Evolutionary conservation across 441 rosid species (phyloP), one percentile per base, ranked within the genome.

Genomic region (Populus tomentosa): DNA sequence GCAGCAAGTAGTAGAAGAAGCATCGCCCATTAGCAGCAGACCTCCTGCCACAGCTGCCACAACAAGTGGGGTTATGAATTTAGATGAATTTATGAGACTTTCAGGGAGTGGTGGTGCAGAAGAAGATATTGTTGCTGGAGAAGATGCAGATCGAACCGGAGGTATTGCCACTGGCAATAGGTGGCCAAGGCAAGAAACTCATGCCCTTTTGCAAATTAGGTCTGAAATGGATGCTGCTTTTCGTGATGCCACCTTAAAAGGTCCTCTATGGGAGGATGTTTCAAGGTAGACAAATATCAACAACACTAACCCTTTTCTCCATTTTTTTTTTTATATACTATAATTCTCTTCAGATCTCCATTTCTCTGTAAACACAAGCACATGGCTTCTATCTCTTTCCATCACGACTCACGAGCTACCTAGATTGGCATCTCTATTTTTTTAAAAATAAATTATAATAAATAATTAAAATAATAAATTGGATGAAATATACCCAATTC

Each of bases 151-250:
- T 36, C 76, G 88, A 42, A 75, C 84, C 16, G 84, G 77, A 7
- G 79, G 85, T 21, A 80, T 70, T 5, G 42, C 84, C 7, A 84
- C 88, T 40, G 93, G 95, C 61, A 91, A 86, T 56, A 81, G 97
- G 80, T 93, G 97, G 97, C 95, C 96, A 0, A 85, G 94, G 74
- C 94, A 89, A 85, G 94, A 93, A 78, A 91, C 97, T n/a, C 80
- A 89, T 40, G 92, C 92, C 18, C 94, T 93, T 69, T 86, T 93
- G 65, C 86, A 80, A 80, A 91, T 91, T 86, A 87, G 97, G 91
- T 90, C 94, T 40, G 97, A 93, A 16, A 93, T 93, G 97, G 94
- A 91, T 74, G 88, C 90, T 7, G 77, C 76, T 69, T 93, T 93
- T 80, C 93, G 91, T 26, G 96, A 91, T 75, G 91, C 98, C 82